Evolutionary conservation across 2,329 filamentous ascomycete species (phyloP), one percentile per base, ranked within the genome.

Genomic region (Chaetomium strumarium): DNA sequence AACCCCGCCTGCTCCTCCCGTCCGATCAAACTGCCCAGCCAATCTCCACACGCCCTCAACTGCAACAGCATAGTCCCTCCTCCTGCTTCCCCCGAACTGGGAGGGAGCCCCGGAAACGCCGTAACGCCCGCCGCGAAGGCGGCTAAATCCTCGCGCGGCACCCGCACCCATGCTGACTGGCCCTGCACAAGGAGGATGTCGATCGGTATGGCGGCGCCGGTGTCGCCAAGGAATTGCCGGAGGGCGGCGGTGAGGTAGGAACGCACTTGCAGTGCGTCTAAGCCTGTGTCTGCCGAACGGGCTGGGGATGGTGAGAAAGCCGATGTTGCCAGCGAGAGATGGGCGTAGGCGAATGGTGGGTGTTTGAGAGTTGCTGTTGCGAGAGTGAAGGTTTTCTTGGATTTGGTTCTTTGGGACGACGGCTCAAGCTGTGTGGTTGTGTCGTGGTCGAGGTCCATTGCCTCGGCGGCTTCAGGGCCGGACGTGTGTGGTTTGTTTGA

Each of bases 181-280:
- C 0, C 36, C 11, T 7, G 11, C 14, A 84, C 71, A 60, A 83
- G 81, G 33, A 92, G 75, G 17, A 91, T 80, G 63, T 92, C 88
- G 51, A 90, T 64, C 1, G 83, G 71, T 3, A 91, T 83, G 11
- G 80, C 81, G 2, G 76, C 70, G 11, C 88, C 88, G 0, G 80
- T 83, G 16, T 81, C 69, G 17, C 88, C 88, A 1, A 92, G 78
- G 61, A 88, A 90, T 56, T 86, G 79, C 1, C 73, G 73, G 8
- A 92, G 71, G 0, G 86, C 83, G 1, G 77, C 67, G 2, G 78
- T 80, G 59, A 86, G 79, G 63, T 86, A 83, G 0, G 81, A 73
- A 33, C 80, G 80, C 16, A 79, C 74, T 36, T 83, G 83, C 2
- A 90, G 70, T 2, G 75, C 71, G 67, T 90, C 86, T 6, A 88